These are phyloP conservation scores for Bromus sterilis DNA, from an alignment of 176 grass and related monocot genomes.

Conservation along the genomic window DNA sequence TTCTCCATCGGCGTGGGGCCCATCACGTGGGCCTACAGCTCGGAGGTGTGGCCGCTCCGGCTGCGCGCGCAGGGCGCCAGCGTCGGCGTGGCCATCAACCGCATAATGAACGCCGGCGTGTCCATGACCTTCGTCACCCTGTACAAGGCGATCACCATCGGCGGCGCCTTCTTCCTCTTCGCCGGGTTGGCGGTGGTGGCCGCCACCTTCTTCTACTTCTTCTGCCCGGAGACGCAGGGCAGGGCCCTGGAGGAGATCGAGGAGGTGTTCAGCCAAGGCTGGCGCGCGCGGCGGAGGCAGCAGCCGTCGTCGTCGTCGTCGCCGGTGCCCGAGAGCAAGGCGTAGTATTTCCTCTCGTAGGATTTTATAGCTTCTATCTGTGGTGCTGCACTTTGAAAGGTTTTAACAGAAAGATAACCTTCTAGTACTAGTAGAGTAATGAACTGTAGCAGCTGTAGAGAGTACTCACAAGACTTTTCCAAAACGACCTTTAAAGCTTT, in stretches of 20 bases:
- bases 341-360: not conserved
- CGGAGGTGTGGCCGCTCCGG: conserved; percentile 55
- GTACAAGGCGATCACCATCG: conserved; percentile 46
- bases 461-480: too few species aligned
- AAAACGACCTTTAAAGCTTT: too few species aligned
- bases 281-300: not conserved
- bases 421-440: too few species aligned
- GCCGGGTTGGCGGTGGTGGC: conserved; percentile 20
- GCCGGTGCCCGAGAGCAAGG: not conserved
- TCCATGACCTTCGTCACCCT: conserved; percentile 57
- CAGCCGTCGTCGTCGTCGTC: not conserved
- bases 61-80: not conserved
- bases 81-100: conserved; percentile 34
- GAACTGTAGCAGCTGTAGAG: too few species aligned
- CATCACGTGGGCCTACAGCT: conserved; percentile 54
- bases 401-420: too few species aligned
- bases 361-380: too few species aligned
- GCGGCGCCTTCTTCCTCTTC: conserved; percentile 51
- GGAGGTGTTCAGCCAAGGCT: conserved; percentile 24
- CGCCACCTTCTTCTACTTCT: conserved; percentile 37
- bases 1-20: conserved; percentile 56
- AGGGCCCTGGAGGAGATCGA: conserved; percentile 40
- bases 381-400: too few species aligned
- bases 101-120: conserved; percentile 38
- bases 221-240: conserved; percentile 35